Base-by-base conservation (phyloP, 805 yeast species). In the Groenewaldozyma tartarivorans region DNA sequence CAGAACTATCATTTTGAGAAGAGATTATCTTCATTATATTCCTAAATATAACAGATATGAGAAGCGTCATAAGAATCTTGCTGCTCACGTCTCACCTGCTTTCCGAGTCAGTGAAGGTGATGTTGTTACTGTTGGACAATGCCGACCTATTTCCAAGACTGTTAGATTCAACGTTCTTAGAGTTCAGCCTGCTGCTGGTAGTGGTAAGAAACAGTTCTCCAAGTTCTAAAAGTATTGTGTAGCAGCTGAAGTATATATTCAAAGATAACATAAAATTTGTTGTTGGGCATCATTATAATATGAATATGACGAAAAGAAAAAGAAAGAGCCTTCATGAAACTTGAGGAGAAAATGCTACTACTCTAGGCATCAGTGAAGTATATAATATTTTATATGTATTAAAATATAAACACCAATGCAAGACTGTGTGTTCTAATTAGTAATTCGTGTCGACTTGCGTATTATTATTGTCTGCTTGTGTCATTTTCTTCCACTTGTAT, bases 31-130 rank as follows among this genome's bases (percentile, higher is more conserved):
- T 71, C 99, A 92, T 79, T 92, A 86, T 78, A 84, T 92, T 72
- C 95, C 97, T 74, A 92, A 92, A 82, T 92, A 92, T 79, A 92
- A 90, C 95, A 88, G 99, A 84, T 92, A 87, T 85, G 99, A 92
- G 79, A 92, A 92, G 85, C 87, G 99, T 79, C 99, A 92, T 85
- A 92, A 92, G 92, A 92, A 92, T 82, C 79, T 92, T 54, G 94
- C 99, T 70, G 99, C 96, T 64, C 99, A 92, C 78, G 85, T 92
- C 65, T 90, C 97, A 57, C 99, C 99, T 75, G 97, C 97, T 73
- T 92, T 92, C 97, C 94, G 99, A 77, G 96, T 90, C 62, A 75
- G 75, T 70, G 97, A 88, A 71, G 99, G 98, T 80, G 99, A 92
- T 68, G 76, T 82, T 57, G 98, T 92, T 64, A 88, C 95, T 62